Percentiles rank a stretch among this genome's conserved stretches.
These are phyloP conservation scores for Pythium insidiosum DNA, from an alignment of 352 stramenopile species.

Conservation along the genomic window DNA sequence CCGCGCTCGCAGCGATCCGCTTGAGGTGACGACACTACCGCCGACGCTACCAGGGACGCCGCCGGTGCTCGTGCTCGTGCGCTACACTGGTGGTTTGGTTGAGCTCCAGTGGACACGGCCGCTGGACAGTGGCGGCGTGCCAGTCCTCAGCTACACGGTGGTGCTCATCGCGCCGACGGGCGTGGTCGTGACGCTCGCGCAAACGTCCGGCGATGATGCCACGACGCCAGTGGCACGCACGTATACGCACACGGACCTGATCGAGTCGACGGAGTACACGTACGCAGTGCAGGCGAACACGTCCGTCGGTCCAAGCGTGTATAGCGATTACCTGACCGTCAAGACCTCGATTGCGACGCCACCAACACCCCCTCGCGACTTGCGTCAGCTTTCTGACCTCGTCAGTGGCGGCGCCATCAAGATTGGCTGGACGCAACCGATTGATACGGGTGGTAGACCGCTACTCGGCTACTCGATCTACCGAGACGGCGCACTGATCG, in stretches of 20 bases:
- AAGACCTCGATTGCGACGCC: conserved; percentile 31
- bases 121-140: conserved; percentile 13
- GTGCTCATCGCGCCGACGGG: conserved; percentile 5
- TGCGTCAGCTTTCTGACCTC: conserved; percentile 25
- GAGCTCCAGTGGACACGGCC: conserved; percentile 17
- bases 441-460: conserved; percentile 44
- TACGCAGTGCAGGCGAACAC: conserved; percentile 30
- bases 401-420: conserved; percentile 45
- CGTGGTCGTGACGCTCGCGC: conserved; percentile 12
- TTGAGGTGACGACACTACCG: conserved; percentile 4
- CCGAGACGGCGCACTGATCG: conserved; percentile 26
- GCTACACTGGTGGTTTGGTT: conserved; percentile 15
- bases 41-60: conserved; percentile 14
- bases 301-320: conserved; percentile 26
- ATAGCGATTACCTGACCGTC: conserved; percentile 16
- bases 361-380: conserved; percentile 35
- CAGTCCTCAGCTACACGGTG: conserved; percentile 12
- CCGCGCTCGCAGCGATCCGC: background rate
- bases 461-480: conserved; percentile 45
- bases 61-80: conserved; percentile 2
- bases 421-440: conserved; percentile 40
- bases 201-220: conserved; percentile 8
- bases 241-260: conserved; percentile 38
- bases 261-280: conserved; percentile 35
- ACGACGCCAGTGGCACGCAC: too few relatives aligned